Evolutionary conservation across 2,329 filamentous ascomycete species (phyloP).

Genomic region (Colletotrichum sp.): DNA sequence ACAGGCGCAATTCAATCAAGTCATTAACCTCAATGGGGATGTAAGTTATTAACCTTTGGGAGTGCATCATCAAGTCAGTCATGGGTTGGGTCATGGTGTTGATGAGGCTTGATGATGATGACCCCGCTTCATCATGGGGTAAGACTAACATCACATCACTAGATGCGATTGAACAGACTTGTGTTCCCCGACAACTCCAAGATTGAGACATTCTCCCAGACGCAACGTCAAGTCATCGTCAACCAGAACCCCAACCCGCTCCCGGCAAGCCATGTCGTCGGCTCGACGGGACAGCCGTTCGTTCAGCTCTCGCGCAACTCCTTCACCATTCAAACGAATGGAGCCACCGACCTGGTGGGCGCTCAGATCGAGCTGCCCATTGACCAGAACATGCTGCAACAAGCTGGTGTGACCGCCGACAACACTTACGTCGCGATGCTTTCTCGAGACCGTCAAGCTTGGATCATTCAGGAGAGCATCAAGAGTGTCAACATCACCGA

Average conservation of each 20-base stretch:
- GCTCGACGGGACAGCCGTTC: slow-evolving; percentile 26
- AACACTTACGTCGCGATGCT: slow-evolving; percentile 26
- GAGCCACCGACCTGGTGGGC: slow-evolving; percentile 25
- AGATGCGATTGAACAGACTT: slow-evolving; percentile 26
- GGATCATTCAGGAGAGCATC: slow-evolving; percentile 24
- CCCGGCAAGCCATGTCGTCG: slow-evolving; percentile 25
- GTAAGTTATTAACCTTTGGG: slow-evolving; percentile 11
- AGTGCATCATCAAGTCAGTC: neutral
- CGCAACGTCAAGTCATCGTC: slow-evolving; percentile 25
- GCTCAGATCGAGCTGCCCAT: slow-evolving; percentile 26
- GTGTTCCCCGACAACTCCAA: slow-evolving; percentile 25
- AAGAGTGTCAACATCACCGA: slow-evolving; percentile 27
- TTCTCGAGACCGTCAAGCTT: slow-evolving; percentile 24
- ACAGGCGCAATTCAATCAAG: slow-evolving; percentile 25
- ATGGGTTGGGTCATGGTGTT: neutral
- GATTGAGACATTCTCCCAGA: slow-evolving; percentile 27
- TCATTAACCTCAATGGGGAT: slow-evolving; percentile 26
- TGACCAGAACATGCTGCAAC: slow-evolving; percentile 20
- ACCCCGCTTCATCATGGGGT: neutral
- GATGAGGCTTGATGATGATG: neutral
- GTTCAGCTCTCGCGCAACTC: slow-evolving; percentile 26
- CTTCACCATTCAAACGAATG: slow-evolving; percentile 25
- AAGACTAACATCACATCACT: neutral
- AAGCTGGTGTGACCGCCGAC: slow-evolving; percentile 24
- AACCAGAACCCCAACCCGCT: slow-evolving; percentile 26